These are phyloP conservation scores for Gynandropsis gynandra DNA, from an alignment of 345 rosid species.

Conservation along the genomic window DNA sequence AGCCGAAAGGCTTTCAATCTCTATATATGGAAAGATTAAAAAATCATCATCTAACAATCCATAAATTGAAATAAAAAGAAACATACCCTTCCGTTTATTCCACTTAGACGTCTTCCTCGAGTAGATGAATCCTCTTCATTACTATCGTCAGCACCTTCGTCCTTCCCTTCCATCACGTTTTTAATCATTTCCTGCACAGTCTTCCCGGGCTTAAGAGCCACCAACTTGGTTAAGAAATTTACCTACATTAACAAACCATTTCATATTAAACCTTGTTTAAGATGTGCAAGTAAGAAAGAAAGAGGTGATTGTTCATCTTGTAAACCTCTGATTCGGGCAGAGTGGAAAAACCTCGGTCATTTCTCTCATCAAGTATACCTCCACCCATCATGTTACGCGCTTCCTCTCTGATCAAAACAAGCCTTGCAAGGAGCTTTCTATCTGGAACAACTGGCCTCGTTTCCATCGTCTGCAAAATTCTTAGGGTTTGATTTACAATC, in stretches of 20 bases:
- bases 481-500: not conserved
- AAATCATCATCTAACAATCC: too few relatives aligned
- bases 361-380: constrained; percentile 90
- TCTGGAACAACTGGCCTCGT: constrained; percentile 78
- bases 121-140: constrained; percentile 31
- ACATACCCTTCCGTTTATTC: constrained; percentile 70
- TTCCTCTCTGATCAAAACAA: constrained; percentile 89
- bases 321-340: constrained; percentile 90
- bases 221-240: constrained; percentile 81
- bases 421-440: constrained; percentile 77
- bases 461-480: constrained; percentile 72
- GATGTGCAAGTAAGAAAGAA: not conserved
- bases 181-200: constrained; percentile 67
- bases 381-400: constrained; percentile 96
- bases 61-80: too few relatives aligned
- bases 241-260: constrained; percentile 39
- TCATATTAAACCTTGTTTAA: not conserved
- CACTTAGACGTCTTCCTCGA: constrained; percentile 27
- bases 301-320: not conserved
- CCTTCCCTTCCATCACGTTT: constrained; percentile 86
- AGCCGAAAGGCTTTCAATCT: too few relatives aligned
- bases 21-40: too few relatives aligned
- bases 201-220: constrained; percentile 79
- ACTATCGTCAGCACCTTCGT: constrained; percentile 43
- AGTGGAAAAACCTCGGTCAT: constrained; percentile 83